These are phyloP conservation scores for Corniculantispora saksenae DNA, from an alignment of 2,329 filamentous ascomycete genomes.

Conservation along the genomic window DNA sequence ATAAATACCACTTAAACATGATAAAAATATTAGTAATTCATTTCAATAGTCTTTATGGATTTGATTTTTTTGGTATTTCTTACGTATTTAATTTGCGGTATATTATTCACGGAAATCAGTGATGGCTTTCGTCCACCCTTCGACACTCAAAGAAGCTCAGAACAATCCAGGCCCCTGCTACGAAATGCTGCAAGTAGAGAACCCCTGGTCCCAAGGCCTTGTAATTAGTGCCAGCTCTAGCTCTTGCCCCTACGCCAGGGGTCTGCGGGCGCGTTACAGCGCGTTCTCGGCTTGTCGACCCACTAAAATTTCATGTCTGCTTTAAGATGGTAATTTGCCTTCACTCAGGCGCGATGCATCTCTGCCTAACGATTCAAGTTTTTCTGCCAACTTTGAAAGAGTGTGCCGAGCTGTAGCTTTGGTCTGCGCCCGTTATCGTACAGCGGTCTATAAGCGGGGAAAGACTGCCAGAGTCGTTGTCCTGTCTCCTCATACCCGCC, in stretches of 20 bases:
- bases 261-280: not conserved
- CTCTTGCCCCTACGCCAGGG: not conserved
- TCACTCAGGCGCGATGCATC: not conserved
- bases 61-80: too few relatives aligned
- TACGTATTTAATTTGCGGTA: too few relatives aligned
- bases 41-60: too few relatives aligned
- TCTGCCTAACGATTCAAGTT: not conserved
- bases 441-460: not conserved
- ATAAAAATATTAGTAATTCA: too few relatives aligned
- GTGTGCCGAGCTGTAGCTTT: not conserved
- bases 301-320: not conserved
- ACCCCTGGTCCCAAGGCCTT: not conserved
- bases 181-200: not conserved
- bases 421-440: not conserved
- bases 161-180: too few relatives aligned
- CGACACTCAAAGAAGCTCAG: too few relatives aligned
- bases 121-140: too few relatives aligned
- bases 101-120: too few relatives aligned
- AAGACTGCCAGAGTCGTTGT: not conserved
- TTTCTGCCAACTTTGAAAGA: not conserved
- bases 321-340: not conserved
- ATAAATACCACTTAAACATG: too few relatives aligned
- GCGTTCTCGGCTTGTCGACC: not conserved
- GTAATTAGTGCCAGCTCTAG: too few relatives aligned
- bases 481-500: not conserved